These are phyloP conservation scores for Tylopilus felleus DNA, from an alignment of 768 basidiomycete species.

Conservation along the genomic window DNA sequence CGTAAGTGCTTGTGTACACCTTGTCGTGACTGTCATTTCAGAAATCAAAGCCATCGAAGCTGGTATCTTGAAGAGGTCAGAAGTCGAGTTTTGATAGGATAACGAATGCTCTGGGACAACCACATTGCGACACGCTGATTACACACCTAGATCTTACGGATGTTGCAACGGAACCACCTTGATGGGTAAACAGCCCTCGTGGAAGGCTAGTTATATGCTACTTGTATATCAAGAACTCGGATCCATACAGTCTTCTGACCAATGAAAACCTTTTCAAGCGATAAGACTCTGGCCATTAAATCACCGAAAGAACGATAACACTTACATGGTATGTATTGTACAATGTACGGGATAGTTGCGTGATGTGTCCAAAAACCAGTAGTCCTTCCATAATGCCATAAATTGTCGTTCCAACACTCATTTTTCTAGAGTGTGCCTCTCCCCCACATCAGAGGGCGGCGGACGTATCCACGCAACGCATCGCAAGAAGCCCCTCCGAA, in stretches of 20 bases:
- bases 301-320: neutral
- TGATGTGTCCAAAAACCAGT: neutral
- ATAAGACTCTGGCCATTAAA: neutral
- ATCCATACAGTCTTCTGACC: neutral
- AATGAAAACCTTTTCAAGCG: neutral
- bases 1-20: slow-evolving; percentile 21
- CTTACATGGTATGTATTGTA: slow-evolving; percentile 8
- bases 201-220: neutral
- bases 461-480: slow-evolving; percentile 14
- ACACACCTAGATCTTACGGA: no score
- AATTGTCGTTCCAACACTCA: neutral
- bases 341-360: neutral
- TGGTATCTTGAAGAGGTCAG: slow-evolving; percentile 23
- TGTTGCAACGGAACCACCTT: no score
- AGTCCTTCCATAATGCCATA: neutral
- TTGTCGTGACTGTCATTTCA: neutral
- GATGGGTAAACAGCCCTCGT: neutral
- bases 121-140: neutral
- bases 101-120: neutral
- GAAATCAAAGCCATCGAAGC: slow-evolving; percentile 31
- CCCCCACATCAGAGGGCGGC: slow-evolving; percentile 2
- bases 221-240: neutral
- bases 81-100: slow-evolving; percentile 17
- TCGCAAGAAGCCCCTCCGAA: slow-evolving; percentile 13
- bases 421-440: slow-evolving; percentile 5